Base-by-base conservation (phyloP, 495 filamentous ascomycete genomes). In the Hypoxylon intermedium region DNA sequence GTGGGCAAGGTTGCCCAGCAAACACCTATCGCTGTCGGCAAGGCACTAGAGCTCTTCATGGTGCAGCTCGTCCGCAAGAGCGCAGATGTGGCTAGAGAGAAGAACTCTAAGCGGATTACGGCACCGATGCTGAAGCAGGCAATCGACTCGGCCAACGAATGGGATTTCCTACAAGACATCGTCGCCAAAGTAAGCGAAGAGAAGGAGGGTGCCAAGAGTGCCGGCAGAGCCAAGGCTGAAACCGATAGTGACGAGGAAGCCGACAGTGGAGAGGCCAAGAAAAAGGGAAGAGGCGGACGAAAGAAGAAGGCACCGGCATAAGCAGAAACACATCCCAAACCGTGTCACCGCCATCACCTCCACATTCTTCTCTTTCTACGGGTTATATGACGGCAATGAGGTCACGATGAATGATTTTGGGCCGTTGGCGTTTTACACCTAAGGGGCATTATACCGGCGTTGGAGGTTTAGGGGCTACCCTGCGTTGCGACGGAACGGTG, bases 1-100 rank as follows among this genome's bases (percentile, higher is more conserved):
- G 93, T 99, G 1, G 94, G 94, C 34, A 99, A 99, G 77, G 95
- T 99, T 2, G 92, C 94, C 6, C 95, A 98, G 75, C 93, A 97
- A 18, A 96, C 93, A 4, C 93, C 93, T 2, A 92, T 95, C 66
- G 92, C 90, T 42, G 93, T 97, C 46, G 91, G 92, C 61, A 97
- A 98, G 76, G 94, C 94, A 18, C 79, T 98, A 2, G 94, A 98
- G 77, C 82, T 98, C 13, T 98, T 98, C 72, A 98, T 98, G 93
- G 92, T 97, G 61, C 85, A 86, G 28, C 82, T 99, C 41, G 92
- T 97, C 41, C 88, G 86, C 26, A 92, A 91, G 74, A 89, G 93
- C 37, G 90, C 93, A 18, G 83, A 88, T 28, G 87, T 93, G 67
- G 93, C 93, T 41, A 87, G 85, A 40, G 85, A 87, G 50, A 89